Percentiles rank a stretch among this genome's conserved stretches.
These are phyloP conservation scores for Hansenula sp. DNA, from an alignment of 1,139 yeast species.

Conservation along the genomic window DNA sequence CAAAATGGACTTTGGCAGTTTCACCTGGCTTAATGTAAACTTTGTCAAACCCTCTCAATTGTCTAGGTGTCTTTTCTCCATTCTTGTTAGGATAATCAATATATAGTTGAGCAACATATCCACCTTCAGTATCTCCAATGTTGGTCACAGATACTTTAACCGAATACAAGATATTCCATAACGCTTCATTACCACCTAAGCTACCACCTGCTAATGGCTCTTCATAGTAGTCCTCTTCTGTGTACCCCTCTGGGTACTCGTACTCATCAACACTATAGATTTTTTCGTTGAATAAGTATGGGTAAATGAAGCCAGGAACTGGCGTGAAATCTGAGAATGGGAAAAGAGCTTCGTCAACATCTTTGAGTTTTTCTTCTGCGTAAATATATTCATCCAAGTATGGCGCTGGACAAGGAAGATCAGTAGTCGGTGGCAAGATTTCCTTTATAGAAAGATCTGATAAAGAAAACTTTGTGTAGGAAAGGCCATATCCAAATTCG, in stretches of 20 bases:
- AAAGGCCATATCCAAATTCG: constrained; percentile 61
- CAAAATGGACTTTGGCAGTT: constrained; percentile 37
- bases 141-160: constrained; percentile 48
- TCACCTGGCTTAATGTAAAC: constrained; percentile 44
- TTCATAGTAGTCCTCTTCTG: constrained; percentile 33
- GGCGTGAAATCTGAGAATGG: constrained; percentile 53
- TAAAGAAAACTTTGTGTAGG: constrained; percentile 47
- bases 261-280: constrained; percentile 38
- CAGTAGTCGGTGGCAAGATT: constrained; percentile 41
- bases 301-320: constrained; percentile 50
- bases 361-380: constrained; percentile 42
- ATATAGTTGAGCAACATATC: constrained; percentile 54
- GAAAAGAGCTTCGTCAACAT: constrained; percentile 53
- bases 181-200: constrained; percentile 46
- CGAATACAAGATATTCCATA: constrained; percentile 42
- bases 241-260: constrained; percentile 52
- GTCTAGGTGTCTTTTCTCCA: constrained; percentile 40
- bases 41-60: constrained; percentile 60
- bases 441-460: constrained; percentile 38
- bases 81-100: constrained; percentile 46
- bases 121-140: constrained; percentile 47
- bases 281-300: constrained; percentile 45
- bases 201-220: constrained; percentile 50
- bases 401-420: constrained; percentile 47
- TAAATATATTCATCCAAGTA: constrained; percentile 39